Base-by-base conservation (phyloP, 192 early-diverging fungal genomes). In the Gigaspora rosea region DNA sequence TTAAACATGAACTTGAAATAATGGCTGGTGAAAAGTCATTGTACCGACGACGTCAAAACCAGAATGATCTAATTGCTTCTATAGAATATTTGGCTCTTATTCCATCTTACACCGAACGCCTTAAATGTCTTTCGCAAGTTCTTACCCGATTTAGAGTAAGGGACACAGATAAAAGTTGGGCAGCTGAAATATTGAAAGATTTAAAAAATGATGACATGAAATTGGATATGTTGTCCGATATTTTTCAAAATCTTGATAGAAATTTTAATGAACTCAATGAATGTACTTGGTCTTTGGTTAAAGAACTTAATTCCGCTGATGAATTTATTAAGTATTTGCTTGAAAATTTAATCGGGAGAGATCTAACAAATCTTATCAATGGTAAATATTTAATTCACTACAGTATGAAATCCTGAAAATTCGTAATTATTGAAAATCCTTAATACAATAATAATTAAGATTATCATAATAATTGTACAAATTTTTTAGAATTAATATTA, bases 251-350 rank as follows among this genome's bases (percentile, higher is more conserved):
- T 0, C 47, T 74, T 47, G 0, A 57, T 27, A 47, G 16, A 4
- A 20, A 16, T 61, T n/a, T 47, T 27, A 18, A 22, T 22, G 5
- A 10, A 8, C 9, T 74, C 18, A 46, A 62, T 41, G 9, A 57
- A 3, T 36, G 47, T 48, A 61, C 56, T 61, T 74, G 72, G 72
- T 16, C 8, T 9, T 47, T 74, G 46, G 59, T 74, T 46, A 74
- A 48, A 32, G 72, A 74, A 74, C 8, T 74, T 35, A 36, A 54
- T 12, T 47, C 11, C n/a, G 52, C 72, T 10, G n/a, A 50, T 35
- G 67, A 71, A 22, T 49, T 78, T 33, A 47, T 78, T 41, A 41
- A 41, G 71, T 27, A 4, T 49, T 78, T 70, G 3, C 49, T 78
- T 22, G 4, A 61, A 46, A 15, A n/a, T 33, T 27, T 78, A 15